Evolutionary conservation across 164 flowering plant species (phyloP), one percentile per base, ranked within the genome.

Genomic region (Umbilicus rupestris): DNA sequence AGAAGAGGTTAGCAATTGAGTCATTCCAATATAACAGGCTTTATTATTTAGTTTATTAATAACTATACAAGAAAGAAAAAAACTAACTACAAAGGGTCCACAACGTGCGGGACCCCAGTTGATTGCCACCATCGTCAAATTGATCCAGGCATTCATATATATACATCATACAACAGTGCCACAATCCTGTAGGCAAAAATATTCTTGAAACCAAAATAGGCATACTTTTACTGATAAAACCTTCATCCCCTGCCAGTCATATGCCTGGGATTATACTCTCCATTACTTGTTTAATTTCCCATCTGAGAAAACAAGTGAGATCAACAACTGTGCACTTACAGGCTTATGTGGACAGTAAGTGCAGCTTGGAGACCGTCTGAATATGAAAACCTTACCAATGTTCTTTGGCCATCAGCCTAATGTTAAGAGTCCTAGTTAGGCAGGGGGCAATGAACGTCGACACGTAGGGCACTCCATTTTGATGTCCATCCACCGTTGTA

Each of bases 391-490:
- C 4, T 20, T 20, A 47, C 74, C 69, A 69, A 76, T n/a, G 70
- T 20, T 28, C 50, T 62, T 59, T 60, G 22, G 46, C 17, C 49
- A 41, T 72, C 45, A 66, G 45, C 63, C 67, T 35, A 66, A 62
- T 33, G 70, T 70, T 19, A 66, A 50, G 55, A 52, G 44, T 57
- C 39, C 39, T 31, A 35, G 39, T 78, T 77, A 94, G 45, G 92
- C 90, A 39, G 98, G 95, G 26, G 98, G 98, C 41, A 94, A 82
- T 26, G 91, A 75, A 47, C 98, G 91, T 66, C 97, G 87, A 70
- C 98, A 94, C 47, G 98, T 90, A 15, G 98, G 97, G 80, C 98
- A 94, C 75, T 91, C 98, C 98, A 94, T 94, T 78, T 94, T 94
- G 73, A 94, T 84, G 71, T 94, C 98, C 98, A 94, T 94, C 98